Base-by-base conservation (phyloP, 805 yeast species). In the Yamadazyma nakazawae region DNA sequence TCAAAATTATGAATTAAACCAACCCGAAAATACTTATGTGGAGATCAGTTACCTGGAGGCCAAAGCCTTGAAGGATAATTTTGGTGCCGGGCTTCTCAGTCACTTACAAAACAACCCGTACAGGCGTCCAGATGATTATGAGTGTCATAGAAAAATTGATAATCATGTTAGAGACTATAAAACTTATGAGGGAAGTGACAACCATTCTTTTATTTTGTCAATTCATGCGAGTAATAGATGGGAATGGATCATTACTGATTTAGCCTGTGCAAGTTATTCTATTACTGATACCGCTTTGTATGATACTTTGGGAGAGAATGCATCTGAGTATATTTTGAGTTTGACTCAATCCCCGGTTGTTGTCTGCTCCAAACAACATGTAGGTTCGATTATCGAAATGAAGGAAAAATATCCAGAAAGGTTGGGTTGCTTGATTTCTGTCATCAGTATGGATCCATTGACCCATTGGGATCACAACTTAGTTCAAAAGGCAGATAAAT, bases 401-500 rank as follows among this genome's bases (percentile, higher is more conserved):
- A 68, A 77, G 46, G 64, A 70, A 2, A 43, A 54, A 14, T 43
- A 53, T 50, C 62, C 67, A 5, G 56, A 61, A 1, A 52, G 64
- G 12, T 64, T 79, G 46, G 62, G 60, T 26, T 51, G 52, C 49
- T 58, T 85, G 46, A 79, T 80, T 54, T 68, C 80, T 21, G 60
- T 85, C 45, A 69, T 85, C 16, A 77, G 81, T 40, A 74, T 81
- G 69, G 88, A 83, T 51, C 60, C 63, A 11, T 52, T 68, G 18
- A 52, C 56, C 16, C 19, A 21, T 5, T 28, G 38, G 8, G 55
- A 53, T 31, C 49, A 52, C 3, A 57, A 53, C 37, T 50, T 56
- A 16, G 37, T 56, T 26, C 46, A 49, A n/a, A 12, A 19, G 1
- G 74, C 74, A 45, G 46, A 56, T 51, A 26, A 53, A 14, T 34